Base-by-base conservation (phyloP, 140 eudicot genomes). In the Stevia rebaudiana region DNA sequence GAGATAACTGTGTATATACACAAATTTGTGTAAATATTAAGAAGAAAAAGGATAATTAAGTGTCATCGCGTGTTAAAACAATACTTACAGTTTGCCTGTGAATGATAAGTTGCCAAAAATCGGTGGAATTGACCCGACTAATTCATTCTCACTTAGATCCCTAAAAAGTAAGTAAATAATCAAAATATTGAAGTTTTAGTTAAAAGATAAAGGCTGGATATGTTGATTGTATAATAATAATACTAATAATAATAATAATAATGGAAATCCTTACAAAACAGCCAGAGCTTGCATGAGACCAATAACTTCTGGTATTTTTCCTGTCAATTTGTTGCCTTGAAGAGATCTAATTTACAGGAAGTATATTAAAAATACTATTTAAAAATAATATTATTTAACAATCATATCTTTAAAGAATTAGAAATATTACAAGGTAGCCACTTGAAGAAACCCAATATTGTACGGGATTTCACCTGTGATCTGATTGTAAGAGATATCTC, bases 261-360 rank as follows among this genome's bases (percentile, higher is more conserved):
- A 68, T 59, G 17, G 22, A 64, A 28, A 55, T 55, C 44, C 95
- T 84, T 84, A 90, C 97, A 90, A 44, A 48, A 90, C 97, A 40
- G 97, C 97, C 1, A 90, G 84, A 18, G 97, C 97, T 74, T 90
- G 97, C 97, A 90, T 90, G 17, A 90, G 77, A 56, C 97, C 97
- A 46, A 90, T 78, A 65, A 90, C 97, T 49, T 86, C 95, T 12
- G 97, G 97, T 18, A 90, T 90, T 63, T 86, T 80, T 41, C 97
- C 97, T 11, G 88, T 82, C 13, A 90, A 66, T 76, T 66, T 77
- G 71, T 90, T 90, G 15, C 94, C 95, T 74, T 90, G 97, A 35
- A 90, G 82, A 30, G 97, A 90, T 70, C 97, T 90, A 80, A 40
- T 42, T 41, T 64, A 46, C 17, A 42, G 54, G 6, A 5, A 61